Evolutionary conservation across 768 basidiomycete genomes (phyloP).

Genomic region (Hebeloma cylindrosporum): DNA sequence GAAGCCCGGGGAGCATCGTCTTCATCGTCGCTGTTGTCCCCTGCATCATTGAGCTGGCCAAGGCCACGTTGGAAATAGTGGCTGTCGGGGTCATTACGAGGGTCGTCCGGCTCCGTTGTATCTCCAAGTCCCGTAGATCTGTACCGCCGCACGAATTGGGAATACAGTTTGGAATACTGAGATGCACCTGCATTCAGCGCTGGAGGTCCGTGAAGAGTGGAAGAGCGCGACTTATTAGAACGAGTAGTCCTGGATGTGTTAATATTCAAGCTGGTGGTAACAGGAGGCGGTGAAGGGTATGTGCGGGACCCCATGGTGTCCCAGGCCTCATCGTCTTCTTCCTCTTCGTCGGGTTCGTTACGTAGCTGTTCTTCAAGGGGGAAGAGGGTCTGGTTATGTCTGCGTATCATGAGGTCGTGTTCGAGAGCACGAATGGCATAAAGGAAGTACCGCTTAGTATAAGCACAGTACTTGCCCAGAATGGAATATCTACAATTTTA

Average conservation of each 20-base stretch:
- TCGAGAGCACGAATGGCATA: constrained; percentile 6
- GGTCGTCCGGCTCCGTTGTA: constrained; percentile 54
- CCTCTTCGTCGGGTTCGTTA: constrained; percentile 50
- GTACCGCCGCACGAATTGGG: constrained; percentile 78
- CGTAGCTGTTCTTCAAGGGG: constrained; percentile 53
- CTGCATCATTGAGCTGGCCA: constrained; percentile 64
- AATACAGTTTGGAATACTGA: constrained; percentile 63
- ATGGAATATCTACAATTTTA: constrained; percentile 15
- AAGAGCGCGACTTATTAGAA: constrained; percentile 29
- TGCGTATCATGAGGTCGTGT: constrained; percentile 17
- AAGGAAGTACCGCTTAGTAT: constrained; percentile 3
- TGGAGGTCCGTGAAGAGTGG: constrained; percentile 20
- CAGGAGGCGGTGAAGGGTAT: constrained; percentile 35
- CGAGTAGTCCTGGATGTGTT: constrained; percentile 29
- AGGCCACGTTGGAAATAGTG: constrained; percentile 77
- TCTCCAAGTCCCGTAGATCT: constrained; percentile 55
- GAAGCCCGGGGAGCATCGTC: constrained; percentile 47
- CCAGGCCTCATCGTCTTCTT: constrained; percentile 44
- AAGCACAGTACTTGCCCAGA: constrained; percentile 7
- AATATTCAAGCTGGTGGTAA: constrained; percentile 24
- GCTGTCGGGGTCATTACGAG: constrained; percentile 78
- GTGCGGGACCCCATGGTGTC: constrained; percentile 32
- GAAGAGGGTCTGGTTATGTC: constrained; percentile 70
- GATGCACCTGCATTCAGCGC: constrained; percentile 24
- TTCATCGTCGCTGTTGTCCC: constrained; percentile 78